Percentiles rank a stretch among this genome's conserved stretches.
These are phyloP conservation scores for Phytopythium delawarense DNA, from an alignment of 352 stramenopile species.

Conservation along the genomic window DNA sequence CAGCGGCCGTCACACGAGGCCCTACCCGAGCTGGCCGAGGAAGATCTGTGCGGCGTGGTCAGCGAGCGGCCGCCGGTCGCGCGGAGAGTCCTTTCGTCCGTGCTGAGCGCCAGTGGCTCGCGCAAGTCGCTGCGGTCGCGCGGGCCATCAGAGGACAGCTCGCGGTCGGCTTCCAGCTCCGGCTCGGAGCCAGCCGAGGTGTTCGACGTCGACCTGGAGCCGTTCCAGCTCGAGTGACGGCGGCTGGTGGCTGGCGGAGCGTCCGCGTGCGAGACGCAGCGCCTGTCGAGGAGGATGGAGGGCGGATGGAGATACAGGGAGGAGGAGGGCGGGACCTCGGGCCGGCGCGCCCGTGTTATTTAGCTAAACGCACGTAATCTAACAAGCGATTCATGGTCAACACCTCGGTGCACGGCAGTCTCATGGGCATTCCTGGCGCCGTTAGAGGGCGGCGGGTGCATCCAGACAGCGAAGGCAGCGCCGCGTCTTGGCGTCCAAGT, in stretches of 20 bases:
- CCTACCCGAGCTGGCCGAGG: background rate
- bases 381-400: constrained; percentile 2
- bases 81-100: constrained; percentile 1
- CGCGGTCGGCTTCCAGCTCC: background rate
- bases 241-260: background rate
- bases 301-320: background rate
- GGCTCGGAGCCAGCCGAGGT: constrained; percentile 2
- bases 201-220: constrained; percentile 6
- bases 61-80: background rate
- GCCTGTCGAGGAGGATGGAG: background rate
- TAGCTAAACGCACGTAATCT: constrained; percentile 8
- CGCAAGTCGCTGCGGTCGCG: constrained; percentile 1
- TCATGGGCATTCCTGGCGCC: background rate
- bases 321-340: background rate
- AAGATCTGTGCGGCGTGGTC: background rate
- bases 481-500: constrained; percentile 39
- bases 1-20: background rate
- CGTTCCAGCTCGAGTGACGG: background rate
- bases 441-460: background rate
- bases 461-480: constrained; percentile 27
- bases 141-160: background rate
- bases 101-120: background rate
- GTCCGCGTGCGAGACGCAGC: background rate
- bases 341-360: background rate
- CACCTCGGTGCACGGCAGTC: background rate